Conservation (phyloP, 2,329 filamentous ascomycete genomes). For the Ophiobolus disseminans region DNA sequence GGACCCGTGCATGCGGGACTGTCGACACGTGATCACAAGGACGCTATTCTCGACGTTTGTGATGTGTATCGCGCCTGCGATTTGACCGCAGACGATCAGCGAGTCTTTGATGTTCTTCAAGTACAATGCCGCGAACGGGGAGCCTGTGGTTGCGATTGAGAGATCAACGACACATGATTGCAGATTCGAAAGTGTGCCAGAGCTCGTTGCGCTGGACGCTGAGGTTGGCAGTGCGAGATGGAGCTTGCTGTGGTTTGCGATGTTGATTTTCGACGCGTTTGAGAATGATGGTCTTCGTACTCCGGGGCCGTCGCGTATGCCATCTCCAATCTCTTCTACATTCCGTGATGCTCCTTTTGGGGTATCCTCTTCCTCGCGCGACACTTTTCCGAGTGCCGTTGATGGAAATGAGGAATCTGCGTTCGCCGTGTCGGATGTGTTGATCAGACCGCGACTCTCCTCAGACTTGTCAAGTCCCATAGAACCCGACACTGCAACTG, state of each 20-base stretch:
- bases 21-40: conserved; percentile 76
- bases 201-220: conserved; percentile 73
- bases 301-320: conserved; percentile 15
- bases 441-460: conserved; percentile 50
- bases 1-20: conserved; percentile 92
- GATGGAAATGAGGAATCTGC: conserved; percentile 52
- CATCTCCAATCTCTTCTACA: conserved; percentile 6
- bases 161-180: conserved; percentile 79
- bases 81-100: conserved; percentile 78
- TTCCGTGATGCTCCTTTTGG: conserved; percentile 18
- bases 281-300: conserved; percentile 62
- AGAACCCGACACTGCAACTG: conserved; percentile 64
- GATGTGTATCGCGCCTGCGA: conserved; percentile 82
- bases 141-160: conserved; percentile 65
- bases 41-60: conserved; percentile 76
- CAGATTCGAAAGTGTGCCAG: conserved; percentile 75
- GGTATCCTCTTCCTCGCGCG: conserved; percentile 43
- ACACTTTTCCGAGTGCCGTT: conserved; percentile 47
- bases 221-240: conserved; percentile 80
- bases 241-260: conserved; percentile 70
- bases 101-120: conserved; percentile 74
- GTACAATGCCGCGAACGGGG: conserved; percentile 70
- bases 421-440: conserved; percentile 48
- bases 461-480: conserved; percentile 61
- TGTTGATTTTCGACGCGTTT: conserved; percentile 65